These are phyloP conservation scores for Candida hungchunana DNA, from an alignment of 805 yeast genomes.

Conservation along the genomic window DNA sequence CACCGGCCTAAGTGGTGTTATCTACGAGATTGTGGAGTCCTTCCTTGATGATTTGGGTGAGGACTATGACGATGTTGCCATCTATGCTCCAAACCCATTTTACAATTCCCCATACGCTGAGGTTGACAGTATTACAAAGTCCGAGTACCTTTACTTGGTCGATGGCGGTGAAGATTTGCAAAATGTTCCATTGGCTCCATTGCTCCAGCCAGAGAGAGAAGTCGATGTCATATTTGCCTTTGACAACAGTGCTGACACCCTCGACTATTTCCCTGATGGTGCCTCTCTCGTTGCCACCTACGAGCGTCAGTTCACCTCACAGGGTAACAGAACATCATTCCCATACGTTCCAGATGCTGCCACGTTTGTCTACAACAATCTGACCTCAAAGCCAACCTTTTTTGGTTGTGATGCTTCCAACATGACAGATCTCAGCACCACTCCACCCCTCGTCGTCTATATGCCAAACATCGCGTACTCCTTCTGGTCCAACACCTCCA, in stretches of 20 bases:
- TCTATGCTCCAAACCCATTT: constrained; percentile 71
- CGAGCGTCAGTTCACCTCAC: constrained; percentile 49
- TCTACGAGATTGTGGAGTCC: constrained; percentile 41
- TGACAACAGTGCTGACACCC: constrained; percentile 65
- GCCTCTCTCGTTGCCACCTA: constrained; percentile 52
- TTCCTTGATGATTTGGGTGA: constrained; percentile 44
- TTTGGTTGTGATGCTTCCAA: constrained; percentile 77
- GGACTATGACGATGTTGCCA: constrained; percentile 63
- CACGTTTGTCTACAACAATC: constrained; percentile 55
- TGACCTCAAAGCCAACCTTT: constrained; percentile 71
- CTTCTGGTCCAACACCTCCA: constrained; percentile 64
- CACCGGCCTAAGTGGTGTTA: constrained; percentile 43
- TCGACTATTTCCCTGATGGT: constrained; percentile 63
- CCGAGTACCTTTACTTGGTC: constrained; percentile 47
- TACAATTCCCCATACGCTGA: constrained; percentile 37
- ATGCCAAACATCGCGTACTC: constrained; percentile 70
- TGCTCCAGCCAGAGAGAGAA: constrained; percentile 53
- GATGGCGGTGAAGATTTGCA: constrained; percentile 74
- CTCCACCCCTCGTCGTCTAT: constrained; percentile 74
- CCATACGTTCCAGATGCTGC: constrained; percentile 77
- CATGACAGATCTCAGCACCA: constrained; percentile 47
- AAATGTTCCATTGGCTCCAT: constrained; percentile 60
- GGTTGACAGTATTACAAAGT: constrained; percentile 33
- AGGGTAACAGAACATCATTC: constrained; percentile 56
- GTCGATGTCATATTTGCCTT: constrained; percentile 64